Base-by-base conservation (phyloP, 2,329 filamentous ascomycete species). In the Scedosporium boydii region DNA sequence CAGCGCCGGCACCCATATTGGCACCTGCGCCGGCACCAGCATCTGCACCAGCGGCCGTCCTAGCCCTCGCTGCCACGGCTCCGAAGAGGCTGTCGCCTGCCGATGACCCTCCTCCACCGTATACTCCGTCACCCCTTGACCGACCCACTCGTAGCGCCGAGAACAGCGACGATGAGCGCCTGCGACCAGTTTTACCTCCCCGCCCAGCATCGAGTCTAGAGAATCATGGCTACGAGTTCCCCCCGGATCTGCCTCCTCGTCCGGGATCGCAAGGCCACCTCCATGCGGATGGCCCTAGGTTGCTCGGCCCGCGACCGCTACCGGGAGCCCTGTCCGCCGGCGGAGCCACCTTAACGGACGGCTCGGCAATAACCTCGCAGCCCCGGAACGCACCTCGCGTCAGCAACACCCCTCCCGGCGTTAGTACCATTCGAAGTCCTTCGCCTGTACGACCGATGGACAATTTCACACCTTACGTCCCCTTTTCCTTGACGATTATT, bases 401-500 rank as follows among this genome's bases (percentile, higher is more conserved):
- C 14, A 14, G 23, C 18, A 23, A 27, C 9, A 38, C 10, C 59
- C 27, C 59, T 14, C 29, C 59, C 4, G n/a, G 6, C 4, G 59
- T 29, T 21, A 14, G 26, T 4, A 44, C 44, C 16, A 14, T 53
- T 12, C 44, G 34, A 16, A 23, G 58, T 27, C 51, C 26, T 57
- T 51, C 51, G 41, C 38, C 58, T 26, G 34, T 26, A n/a, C 21
- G 26, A n/a, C 14, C 58, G 5, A n/a, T 29, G 6, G 53, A 42
- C 53, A 51, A 42, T 14, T 62, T 58, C 6, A 61, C 21, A 16
- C 72, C 74, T 59, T 72, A 75, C 57, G 72, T 74, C 0, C 78
- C 81, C 0, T 85, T 84, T 65, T 80, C 78, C 2, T 74, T 86
- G 14, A 87, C 85, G 0, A 73, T 93, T 14, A 91, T 92, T 68